These are phyloP conservation scores for Parafenestella ontariensis DNA, from an alignment of 2,329 filamentous ascomycete genomes.

Conservation along the genomic window DNA sequence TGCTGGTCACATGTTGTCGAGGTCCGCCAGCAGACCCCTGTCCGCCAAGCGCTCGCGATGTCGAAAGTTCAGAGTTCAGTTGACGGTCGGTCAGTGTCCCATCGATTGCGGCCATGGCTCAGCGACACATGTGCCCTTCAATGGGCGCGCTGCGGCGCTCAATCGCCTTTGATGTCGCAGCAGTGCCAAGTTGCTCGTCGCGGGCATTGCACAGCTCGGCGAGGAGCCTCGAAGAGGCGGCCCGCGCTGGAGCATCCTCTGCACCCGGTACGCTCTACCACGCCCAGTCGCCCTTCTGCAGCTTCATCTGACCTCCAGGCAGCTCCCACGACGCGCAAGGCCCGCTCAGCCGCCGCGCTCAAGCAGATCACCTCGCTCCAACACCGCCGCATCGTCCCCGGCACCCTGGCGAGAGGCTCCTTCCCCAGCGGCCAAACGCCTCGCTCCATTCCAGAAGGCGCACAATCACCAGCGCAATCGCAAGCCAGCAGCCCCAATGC, in stretches of 20 bases:
- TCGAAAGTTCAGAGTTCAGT: slow-evolving; percentile 36
- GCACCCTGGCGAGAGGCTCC: slow-evolving; percentile 26
- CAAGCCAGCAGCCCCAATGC: slow-evolving; percentile 7
- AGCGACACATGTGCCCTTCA: slow-evolving; percentile 44
- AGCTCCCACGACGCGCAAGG: slow-evolving; percentile 30
- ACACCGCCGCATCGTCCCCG: slow-evolving; percentile 25
- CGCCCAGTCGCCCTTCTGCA: neutral
- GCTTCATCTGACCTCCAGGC: slow-evolving; percentile 12
- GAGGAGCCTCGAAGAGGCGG: slow-evolving; percentile 31
- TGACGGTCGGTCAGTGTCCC: slow-evolving; percentile 19
- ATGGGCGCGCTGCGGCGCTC: slow-evolving; percentile 38
- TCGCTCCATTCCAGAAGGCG: slow-evolving; percentile 7
- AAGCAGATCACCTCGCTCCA: slow-evolving; percentile 34
- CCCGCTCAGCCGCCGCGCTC: slow-evolving; percentile 34
- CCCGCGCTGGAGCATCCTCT: slow-evolving; percentile 24
- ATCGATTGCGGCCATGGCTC: slow-evolving; percentile 42
- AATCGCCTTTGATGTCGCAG: slow-evolving; percentile 25
- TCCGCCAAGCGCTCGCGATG: slow-evolving; percentile 35
- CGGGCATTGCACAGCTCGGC: slow-evolving; percentile 37
- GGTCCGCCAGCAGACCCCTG: slow-evolving; percentile 22
- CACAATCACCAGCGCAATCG: slow-evolving; percentile 6
- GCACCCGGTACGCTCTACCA: slow-evolving; percentile 25
- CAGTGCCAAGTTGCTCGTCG: slow-evolving; percentile 23
- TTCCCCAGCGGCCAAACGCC: slow-evolving; percentile 28
- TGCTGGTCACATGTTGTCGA: slow-evolving; percentile 22